Conservation (phyloP, 805 yeast genomes). For the Candida nemodendra region DNA sequence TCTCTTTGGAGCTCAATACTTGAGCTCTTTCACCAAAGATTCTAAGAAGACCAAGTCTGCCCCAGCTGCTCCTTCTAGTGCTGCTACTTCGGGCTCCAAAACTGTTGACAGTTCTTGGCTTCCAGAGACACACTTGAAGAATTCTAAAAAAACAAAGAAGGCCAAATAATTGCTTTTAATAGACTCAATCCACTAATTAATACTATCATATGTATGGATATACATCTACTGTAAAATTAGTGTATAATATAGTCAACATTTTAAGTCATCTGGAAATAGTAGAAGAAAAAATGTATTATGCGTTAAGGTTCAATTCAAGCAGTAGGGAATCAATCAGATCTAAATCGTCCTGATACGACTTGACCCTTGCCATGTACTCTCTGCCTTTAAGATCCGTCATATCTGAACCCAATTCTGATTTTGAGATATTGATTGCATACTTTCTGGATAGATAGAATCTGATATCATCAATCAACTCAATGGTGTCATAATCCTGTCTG, state of each 20-base stretch:
- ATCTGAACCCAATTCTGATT: slow-evolving; percentile 19
- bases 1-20: slow-evolving; percentile 45
- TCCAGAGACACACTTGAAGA: slow-evolving; percentile 51
- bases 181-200: background rate
- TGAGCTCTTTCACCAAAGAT: slow-evolving; percentile 38
- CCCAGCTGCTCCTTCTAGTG: slow-evolving; percentile 26
- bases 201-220: background rate
- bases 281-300: slow-evolving; percentile 24
- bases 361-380: slow-evolving; percentile 22
- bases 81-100: slow-evolving; percentile 29
- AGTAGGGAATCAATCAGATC: slow-evolving; percentile 40
- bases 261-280: background rate
- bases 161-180: slow-evolving; percentile 17
- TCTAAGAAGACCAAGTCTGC: slow-evolving; percentile 29
- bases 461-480: slow-evolving; percentile 77
- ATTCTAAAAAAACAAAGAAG: slow-evolving; percentile 33
- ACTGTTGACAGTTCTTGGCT: slow-evolving; percentile 51
- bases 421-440: slow-evolving; percentile 30
- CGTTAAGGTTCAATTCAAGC: slow-evolving; percentile 40
- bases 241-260: too few relatives aligned
- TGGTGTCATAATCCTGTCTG: slow-evolving; percentile 75
- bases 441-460: slow-evolving; percentile 54
- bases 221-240: too few relatives aligned
- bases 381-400: slow-evolving; percentile 11
- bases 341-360: slow-evolving; percentile 35